phyloP scores from a whole-genome alignment of 768 basidiomycete species.

The Termitomyces sp. region DNA sequence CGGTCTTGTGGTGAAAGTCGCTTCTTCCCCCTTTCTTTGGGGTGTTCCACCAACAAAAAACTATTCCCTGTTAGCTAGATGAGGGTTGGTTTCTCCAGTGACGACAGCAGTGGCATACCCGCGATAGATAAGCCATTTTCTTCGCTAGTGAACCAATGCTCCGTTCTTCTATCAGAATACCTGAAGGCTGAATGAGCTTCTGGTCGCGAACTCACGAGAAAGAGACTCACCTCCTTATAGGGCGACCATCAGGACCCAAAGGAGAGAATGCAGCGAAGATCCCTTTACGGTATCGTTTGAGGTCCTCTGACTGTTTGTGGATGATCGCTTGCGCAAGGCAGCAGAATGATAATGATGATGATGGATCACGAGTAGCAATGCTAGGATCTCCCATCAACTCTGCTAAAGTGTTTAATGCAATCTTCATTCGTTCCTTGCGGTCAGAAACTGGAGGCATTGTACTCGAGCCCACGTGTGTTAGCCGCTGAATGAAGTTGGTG shows the following conservation, averaged over 20 bases:
- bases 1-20: constrained; percentile 14
- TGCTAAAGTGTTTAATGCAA: constrained; percentile 49
- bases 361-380: constrained; percentile 46
- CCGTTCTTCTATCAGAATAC: constrained; percentile 51
- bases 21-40: constrained; percentile 22
- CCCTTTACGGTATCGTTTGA: constrained; percentile 42
- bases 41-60: constrained; percentile 12
- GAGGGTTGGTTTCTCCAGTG: not conserved
- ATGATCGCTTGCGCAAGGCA: constrained; percentile 49
- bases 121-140: constrained; percentile 51
- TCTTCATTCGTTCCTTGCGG: constrained; percentile 44
- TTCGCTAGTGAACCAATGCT: constrained; percentile 63
- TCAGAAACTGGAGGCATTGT: constrained; percentile 30
- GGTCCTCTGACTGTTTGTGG: constrained; percentile 44
- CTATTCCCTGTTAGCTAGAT: constrained; percentile 7
- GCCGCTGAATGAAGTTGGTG: constrained; percentile 53
- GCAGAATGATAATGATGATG: constrained; percentile 65
- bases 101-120: constrained; percentile 26
- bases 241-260: constrained; percentile 50
- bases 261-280: constrained; percentile 48
- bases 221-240: constrained; percentile 51
- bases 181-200: constrained; percentile 22
- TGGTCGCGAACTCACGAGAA: constrained; percentile 1
- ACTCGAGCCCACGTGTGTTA: constrained; percentile 46
- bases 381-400: constrained; percentile 41